phyloP scores from a whole-genome alignment of 2,329 filamentous ascomycete species.

The Nemania bipapillata region DNA sequence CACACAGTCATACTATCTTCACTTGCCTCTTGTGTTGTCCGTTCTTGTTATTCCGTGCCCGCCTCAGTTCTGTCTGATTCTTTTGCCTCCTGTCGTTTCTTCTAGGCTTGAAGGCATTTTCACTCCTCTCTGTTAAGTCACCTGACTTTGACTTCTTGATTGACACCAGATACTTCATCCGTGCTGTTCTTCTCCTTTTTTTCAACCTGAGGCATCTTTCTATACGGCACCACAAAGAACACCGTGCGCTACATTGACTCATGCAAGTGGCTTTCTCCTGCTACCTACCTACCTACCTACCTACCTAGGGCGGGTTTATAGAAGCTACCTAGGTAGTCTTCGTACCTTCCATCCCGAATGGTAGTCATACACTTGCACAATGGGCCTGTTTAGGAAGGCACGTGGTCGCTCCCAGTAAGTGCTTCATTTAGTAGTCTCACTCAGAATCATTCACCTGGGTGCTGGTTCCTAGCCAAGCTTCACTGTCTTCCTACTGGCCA shows the following conservation, averaged over 20 bases:
- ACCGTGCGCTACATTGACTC: neutral
- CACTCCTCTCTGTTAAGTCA: neutral
- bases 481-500: neutral
- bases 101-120: neutral
- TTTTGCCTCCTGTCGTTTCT: neutral
- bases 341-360: neutral
- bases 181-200: neutral
- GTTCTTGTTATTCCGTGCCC: neutral
- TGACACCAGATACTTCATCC: neutral
- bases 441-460: neutral
- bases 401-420: slow-evolving; percentile 38
- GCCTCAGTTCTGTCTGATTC: neutral
- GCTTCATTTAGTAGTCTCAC: neutral
- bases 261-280: neutral
- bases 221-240: neutral
- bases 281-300: too few species aligned
- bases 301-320: too few species aligned
- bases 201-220: neutral
- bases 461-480: neutral
- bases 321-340: neutral
- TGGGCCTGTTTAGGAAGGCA: slow-evolving; percentile 34
- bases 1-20: neutral
- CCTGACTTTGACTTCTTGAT: neutral
- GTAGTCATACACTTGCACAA: slow-evolving; percentile 3
- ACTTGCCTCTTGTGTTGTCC: slow-evolving; percentile 5